These are phyloP conservation scores for Corylus avellana DNA, from an alignment of 306 rosid genomes.

Conservation along the genomic window DNA sequence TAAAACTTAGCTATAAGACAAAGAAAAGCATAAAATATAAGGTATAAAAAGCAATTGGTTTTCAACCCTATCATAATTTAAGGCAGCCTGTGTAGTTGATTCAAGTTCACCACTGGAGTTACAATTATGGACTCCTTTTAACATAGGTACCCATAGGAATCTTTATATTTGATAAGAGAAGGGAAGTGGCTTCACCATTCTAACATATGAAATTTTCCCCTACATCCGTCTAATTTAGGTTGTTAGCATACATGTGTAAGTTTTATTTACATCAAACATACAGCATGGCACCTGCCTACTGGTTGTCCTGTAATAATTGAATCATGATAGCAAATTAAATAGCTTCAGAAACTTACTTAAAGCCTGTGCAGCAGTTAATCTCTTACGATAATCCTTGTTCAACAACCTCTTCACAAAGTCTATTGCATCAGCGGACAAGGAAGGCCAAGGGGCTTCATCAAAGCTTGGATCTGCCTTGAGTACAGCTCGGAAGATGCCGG, in stretches of 20 bases:
- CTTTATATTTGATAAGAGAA: not conserved
- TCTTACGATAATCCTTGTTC: conserved; percentile 71
- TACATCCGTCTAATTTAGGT: not conserved
- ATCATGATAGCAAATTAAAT: not conserved
- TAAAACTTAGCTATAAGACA: not conserved
- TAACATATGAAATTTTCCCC: not conserved
- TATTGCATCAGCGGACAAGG: conserved; percentile 67
- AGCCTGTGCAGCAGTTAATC: conserved; percentile 88
- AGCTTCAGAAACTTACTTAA: conserved; percentile 43
- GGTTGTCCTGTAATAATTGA: not conserved
- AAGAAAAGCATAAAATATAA: not conserved
- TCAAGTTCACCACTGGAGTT: not conserved
- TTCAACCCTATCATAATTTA: not conserved
- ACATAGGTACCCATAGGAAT: not conserved
- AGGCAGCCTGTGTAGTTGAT: not conserved
- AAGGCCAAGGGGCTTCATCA: conserved; percentile 89
- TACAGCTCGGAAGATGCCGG: conserved; percentile 84
- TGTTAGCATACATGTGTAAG: not conserved
- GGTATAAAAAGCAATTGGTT: not conserved
- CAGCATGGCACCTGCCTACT: not conserved
- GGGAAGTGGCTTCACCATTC: not conserved
- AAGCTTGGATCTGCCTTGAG: conserved; percentile 83
- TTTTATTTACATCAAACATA: not conserved
- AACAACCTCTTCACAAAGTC: conserved; percentile 76
- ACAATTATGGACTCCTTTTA: not conserved